A percentile compares a stretch with the other conserved stretches of the same genome.
Conservation (phyloP, 1,139 yeast species). For the Zygoascus meyerae region DNA sequence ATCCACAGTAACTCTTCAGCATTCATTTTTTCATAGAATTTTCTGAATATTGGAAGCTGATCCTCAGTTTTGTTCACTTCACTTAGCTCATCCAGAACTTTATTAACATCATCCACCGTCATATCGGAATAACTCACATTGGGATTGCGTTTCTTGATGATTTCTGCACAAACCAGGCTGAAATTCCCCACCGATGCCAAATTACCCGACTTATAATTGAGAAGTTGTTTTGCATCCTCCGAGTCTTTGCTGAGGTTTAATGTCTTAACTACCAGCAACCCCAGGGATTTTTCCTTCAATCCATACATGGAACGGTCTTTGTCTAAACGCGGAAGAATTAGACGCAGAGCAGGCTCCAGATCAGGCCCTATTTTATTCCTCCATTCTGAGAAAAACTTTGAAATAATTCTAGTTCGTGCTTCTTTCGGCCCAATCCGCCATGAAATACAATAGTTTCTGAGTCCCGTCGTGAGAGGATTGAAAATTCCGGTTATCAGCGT, state of each 20-base stretch:
- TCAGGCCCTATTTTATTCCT: conserved; percentile 61
- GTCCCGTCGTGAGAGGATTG: conserved; percentile 23
- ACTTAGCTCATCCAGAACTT: conserved; percentile 47
- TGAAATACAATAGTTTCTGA: conserved; percentile 16
- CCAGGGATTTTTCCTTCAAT: conserved; percentile 38
- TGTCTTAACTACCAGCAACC: conserved; percentile 43
- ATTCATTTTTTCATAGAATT: conserved; percentile 51
- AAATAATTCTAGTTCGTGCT: conserved; percentile 34
- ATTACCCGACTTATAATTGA: conserved; percentile 41
- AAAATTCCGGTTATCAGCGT: conserved; percentile 33
- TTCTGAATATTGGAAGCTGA: conserved; percentile 39
- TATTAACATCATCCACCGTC: conserved; percentile 55
- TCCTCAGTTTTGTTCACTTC: conserved; percentile 21
- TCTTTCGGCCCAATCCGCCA: conserved; percentile 23
- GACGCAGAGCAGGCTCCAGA: conserved; percentile 59
- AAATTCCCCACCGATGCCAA: conserved; percentile 34
- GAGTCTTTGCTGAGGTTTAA: conserved; percentile 48
- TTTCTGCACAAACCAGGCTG: conserved; percentile 36
- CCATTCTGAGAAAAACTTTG: conserved; percentile 54
- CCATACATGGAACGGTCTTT: conserved; percentile 34
- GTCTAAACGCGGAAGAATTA: conserved; percentile 39
- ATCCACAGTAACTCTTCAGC: conserved; percentile 67
- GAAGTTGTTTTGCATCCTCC: conserved; percentile 42
- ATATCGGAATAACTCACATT: conserved; percentile 34
- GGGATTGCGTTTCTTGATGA: conserved; percentile 38